Conservation (phyloP, 1,284 basidiomycete genomes). For the Neotropicomus parvogracilis region DNA sequence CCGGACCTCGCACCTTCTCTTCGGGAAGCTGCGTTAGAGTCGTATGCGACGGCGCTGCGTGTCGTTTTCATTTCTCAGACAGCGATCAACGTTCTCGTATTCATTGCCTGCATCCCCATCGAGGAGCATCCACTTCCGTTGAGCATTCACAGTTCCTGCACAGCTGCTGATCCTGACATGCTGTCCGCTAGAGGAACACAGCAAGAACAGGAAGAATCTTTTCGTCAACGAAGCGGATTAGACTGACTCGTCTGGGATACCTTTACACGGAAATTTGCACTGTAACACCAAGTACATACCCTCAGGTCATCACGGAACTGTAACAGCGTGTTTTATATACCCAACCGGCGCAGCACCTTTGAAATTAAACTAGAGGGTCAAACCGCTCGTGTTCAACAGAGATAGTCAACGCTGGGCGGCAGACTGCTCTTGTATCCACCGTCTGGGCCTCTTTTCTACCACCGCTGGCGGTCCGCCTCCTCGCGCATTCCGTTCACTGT, state of each 20-base stretch:
- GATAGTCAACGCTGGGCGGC: constrained; percentile 20
- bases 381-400: too few relatives aligned
- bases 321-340: constrained; percentile 23
- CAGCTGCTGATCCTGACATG: constrained; percentile 14
- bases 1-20: constrained; percentile 60
- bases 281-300: constrained; percentile 31
- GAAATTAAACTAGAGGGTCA: too few relatives aligned
- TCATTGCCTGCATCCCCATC: constrained; percentile 65
- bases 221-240: constrained; percentile 36
- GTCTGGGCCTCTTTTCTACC: constrained; percentile 60
- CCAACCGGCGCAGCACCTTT: constrained; percentile 1
- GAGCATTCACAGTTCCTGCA: constrained; percentile 14
- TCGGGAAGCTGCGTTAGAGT: constrained; percentile 69
- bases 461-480: constrained; percentile 40
- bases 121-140: constrained; percentile 73
- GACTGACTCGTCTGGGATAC: constrained; percentile 18
- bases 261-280: constrained; percentile 31
- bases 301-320: constrained; percentile 19
- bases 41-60: constrained; percentile 80
- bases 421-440: constrained; percentile 75
- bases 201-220: constrained; percentile 57
- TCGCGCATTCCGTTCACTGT: constrained; percentile 30
- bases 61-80: constrained; percentile 82
- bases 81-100: constrained; percentile 58
- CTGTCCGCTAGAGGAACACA: constrained; percentile 49